Evolutionary conservation across 768 basidiomycete species (phyloP).

Genomic region (Boletus fagicola): DNA sequence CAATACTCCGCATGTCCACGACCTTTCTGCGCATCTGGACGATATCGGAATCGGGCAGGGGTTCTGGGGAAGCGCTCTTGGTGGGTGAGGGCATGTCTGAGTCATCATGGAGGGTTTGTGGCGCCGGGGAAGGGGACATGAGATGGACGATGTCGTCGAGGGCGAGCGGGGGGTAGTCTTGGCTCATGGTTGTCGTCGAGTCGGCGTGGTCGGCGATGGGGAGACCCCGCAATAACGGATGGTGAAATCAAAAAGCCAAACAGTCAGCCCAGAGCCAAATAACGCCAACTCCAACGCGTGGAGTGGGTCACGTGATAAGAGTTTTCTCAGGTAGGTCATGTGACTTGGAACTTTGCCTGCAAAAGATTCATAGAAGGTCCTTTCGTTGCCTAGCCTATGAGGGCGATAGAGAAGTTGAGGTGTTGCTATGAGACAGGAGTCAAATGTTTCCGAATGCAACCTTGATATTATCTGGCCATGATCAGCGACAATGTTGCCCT

Average conservation of each 20-base stretch:
- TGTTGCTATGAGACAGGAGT: too few relatives aligned
- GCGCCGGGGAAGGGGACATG: constrained; percentile 50
- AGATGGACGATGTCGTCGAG: constrained; percentile 57
- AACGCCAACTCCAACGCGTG: constrained; percentile 39
- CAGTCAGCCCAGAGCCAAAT: constrained; percentile 19
- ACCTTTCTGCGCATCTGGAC: constrained; percentile 47
- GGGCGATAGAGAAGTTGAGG: too few relatives aligned
- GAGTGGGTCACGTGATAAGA: constrained; percentile 32
- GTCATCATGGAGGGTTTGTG: constrained; percentile 24
- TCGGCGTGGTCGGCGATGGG: not conserved
- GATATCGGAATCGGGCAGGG: constrained; percentile 48
- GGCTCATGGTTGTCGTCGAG: constrained; percentile 24
- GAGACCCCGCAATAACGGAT: constrained; percentile 8
- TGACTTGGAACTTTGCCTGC: constrained; percentile 11
- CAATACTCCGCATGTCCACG: constrained; percentile 40
- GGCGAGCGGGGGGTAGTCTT: constrained; percentile 41
- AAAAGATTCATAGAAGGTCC: too few relatives aligned
- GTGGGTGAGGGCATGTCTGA: constrained; percentile 17
- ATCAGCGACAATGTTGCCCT: too few relatives aligned
- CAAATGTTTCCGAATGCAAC: too few relatives aligned
- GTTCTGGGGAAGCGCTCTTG: constrained; percentile 34
- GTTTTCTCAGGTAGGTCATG: constrained; percentile 25
- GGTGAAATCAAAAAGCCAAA: constrained; percentile 35
- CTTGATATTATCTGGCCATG: too few relatives aligned
- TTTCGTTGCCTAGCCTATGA: too few relatives aligned